Conservation (phyloP, 176 grass and related monocot genomes). For the Carex pumila region DNA sequence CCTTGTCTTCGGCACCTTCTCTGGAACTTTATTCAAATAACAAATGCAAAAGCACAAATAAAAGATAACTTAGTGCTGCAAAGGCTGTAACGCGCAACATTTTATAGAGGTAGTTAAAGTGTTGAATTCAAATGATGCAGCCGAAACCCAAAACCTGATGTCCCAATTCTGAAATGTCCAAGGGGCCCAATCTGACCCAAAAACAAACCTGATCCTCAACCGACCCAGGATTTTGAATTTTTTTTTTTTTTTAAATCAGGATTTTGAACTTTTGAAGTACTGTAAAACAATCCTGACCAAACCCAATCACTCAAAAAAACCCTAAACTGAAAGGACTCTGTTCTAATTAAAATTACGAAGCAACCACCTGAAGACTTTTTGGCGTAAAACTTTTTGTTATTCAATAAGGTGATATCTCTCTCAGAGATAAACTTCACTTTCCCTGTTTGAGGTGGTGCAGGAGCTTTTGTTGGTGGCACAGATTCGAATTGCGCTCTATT, state of each 20-base stretch:
- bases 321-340: neutral
- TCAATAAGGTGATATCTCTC: conserved; percentile 41
- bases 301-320: neutral
- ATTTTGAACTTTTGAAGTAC: no score
- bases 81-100: neutral
- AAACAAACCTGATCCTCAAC: neutral
- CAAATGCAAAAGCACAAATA: neutral
- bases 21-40: neutral
- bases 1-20: conserved; percentile 2
- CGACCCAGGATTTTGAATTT: no score
- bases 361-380: conserved; percentile 17
- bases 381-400: conserved; percentile 19
- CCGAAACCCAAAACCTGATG: neutral
- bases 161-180: neutral
- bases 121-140: neutral
- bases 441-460: conserved; percentile 17
- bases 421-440: conserved; percentile 53
- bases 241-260: no score
- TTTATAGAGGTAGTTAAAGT: neutral
- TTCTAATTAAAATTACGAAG: neutral
- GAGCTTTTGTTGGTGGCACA: conserved; percentile 28
- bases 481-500: conserved; percentile 5
- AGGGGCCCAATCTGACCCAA: neutral
- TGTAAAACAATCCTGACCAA: neutral
- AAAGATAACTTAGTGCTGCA: neutral